Evolutionary conservation across 768 basidiomycete genomes (phyloP).

Genomic region (Auricularia sp.): DNA sequence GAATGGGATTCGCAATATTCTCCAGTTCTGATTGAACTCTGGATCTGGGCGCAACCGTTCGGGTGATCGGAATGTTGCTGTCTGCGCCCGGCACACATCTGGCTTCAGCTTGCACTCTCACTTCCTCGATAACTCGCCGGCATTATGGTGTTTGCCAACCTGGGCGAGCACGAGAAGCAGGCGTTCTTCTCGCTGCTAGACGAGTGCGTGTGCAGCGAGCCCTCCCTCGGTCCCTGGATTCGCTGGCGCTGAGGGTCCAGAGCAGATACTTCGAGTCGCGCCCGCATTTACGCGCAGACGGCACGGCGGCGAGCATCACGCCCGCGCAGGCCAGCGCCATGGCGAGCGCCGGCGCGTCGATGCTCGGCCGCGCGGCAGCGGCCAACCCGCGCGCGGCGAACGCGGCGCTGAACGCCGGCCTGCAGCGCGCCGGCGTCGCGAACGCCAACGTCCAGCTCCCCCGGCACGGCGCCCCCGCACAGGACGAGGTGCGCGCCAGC

Average conservation of each 20-base stretch:
- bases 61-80: too few relatives aligned
- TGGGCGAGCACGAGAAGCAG: conserved; percentile 59
- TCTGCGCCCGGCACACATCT: too few relatives aligned
- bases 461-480: conserved; percentile 12
- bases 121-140: neutral
- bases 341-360: conserved; percentile 27
- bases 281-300: conserved; percentile 47
- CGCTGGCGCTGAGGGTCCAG: neutral
- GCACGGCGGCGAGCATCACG: conserved; percentile 5
- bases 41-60: too few relatives aligned
- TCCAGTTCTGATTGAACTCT: too few relatives aligned
- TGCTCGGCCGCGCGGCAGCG: conserved; percentile 35
- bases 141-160: conserved; percentile 61
- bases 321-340: conserved; percentile 2
- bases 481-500: neutral
- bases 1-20: too few relatives aligned
- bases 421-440: conserved; percentile 24
- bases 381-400: conserved; percentile 33
- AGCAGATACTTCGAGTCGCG: conserved; percentile 64
- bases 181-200: conserved; percentile 75
- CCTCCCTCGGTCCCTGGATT: neutral
- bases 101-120: too few relatives aligned
- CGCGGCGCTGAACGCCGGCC: conserved; percentile 30
- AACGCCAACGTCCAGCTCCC: conserved; percentile 28
- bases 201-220: conserved; percentile 38